phyloP scores from a whole-genome alignment of 805 yeast species.

The Metschnikowia orientalis region DNA sequence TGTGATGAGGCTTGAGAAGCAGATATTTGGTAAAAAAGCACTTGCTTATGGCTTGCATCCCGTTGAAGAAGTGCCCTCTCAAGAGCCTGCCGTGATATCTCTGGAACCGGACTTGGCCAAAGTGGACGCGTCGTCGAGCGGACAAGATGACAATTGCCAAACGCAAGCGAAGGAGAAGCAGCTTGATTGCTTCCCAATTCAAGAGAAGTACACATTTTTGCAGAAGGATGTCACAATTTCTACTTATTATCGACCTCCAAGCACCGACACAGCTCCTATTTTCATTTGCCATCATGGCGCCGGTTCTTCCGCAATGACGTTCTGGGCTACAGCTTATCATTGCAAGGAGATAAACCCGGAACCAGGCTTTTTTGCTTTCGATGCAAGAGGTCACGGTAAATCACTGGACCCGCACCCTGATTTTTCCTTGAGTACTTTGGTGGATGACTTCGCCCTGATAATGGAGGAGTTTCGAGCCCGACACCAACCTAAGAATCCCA shows the following conservation, averaged over 20 bases:
- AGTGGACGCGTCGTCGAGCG: too few relatives aligned
- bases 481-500: slow-evolving; percentile 14
- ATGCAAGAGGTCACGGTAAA: slow-evolving; percentile 82
- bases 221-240: slow-evolving; percentile 22
- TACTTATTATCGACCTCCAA: slow-evolving; percentile 57
- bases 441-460: slow-evolving; percentile 53
- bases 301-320: slow-evolving; percentile 82
- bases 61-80: slow-evolving; percentile 7
- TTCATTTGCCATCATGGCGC: slow-evolving; percentile 91
- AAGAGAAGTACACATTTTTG: slow-evolving; percentile 18
- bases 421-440: slow-evolving; percentile 48
- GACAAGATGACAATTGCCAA: too few relatives aligned
- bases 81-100: neutral
- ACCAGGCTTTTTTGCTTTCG: slow-evolving; percentile 53
- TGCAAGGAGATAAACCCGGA: slow-evolving; percentile 43
- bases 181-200: slow-evolving; percentile 18
- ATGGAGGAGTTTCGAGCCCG: slow-evolving; percentile 32
- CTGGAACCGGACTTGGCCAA: too few relatives aligned
- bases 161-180: too few relatives aligned
- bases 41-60: slow-evolving; percentile 9
- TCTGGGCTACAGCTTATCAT: slow-evolving; percentile 47
- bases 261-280: slow-evolving; percentile 41
- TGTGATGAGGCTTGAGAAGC: slow-evolving; percentile 9
- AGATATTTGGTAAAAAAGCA: slow-evolving; percentile 9
- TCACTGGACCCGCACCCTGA: slow-evolving; percentile 18